Conservation (phyloP, 768 basidiomycete genomes). For the Lentinula edodes region DNA sequence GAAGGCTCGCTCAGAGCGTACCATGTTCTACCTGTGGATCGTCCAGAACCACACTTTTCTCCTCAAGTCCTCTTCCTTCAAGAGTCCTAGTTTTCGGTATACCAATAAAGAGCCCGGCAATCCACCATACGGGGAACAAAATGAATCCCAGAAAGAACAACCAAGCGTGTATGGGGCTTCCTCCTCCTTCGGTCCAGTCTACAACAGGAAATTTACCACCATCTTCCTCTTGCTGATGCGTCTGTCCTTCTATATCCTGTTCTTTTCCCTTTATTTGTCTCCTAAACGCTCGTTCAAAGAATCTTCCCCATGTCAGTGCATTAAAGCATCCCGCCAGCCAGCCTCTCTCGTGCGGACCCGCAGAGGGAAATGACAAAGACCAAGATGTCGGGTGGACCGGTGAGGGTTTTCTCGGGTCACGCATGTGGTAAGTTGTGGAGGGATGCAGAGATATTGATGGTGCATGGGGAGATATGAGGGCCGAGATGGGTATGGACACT, state of each 20-base stretch:
- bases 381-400: slow-evolving; percentile 10
- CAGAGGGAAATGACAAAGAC: not conserved
- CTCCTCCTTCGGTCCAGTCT: slow-evolving; percentile 44
- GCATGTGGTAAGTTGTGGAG: slow-evolving; percentile 41
- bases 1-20: slow-evolving; percentile 20
- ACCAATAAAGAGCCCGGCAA: slow-evolving; percentile 35
- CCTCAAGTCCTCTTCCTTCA: not conserved
- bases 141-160: slow-evolving; percentile 71
- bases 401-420: slow-evolving; percentile 42
- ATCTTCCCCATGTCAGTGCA: not conserved
- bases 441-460: slow-evolving; percentile 36
- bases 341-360: not conserved
- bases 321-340: not conserved
- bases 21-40: slow-evolving; percentile 53
- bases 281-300: not conserved
- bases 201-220: slow-evolving; percentile 28
- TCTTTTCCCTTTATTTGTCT: not conserved
- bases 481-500: slow-evolving; percentile 6
- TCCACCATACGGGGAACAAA: slow-evolving; percentile 65
- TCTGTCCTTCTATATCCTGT: not conserved
- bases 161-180: slow-evolving; percentile 65
- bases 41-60: slow-evolving; percentile 35
- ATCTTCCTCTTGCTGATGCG: not conserved
- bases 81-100: slow-evolving; percentile 21
- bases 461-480: slow-evolving; percentile 40